phyloP scores from a whole-genome alignment of 768 basidiomycete species.

The Serendipita vermifera region DNA sequence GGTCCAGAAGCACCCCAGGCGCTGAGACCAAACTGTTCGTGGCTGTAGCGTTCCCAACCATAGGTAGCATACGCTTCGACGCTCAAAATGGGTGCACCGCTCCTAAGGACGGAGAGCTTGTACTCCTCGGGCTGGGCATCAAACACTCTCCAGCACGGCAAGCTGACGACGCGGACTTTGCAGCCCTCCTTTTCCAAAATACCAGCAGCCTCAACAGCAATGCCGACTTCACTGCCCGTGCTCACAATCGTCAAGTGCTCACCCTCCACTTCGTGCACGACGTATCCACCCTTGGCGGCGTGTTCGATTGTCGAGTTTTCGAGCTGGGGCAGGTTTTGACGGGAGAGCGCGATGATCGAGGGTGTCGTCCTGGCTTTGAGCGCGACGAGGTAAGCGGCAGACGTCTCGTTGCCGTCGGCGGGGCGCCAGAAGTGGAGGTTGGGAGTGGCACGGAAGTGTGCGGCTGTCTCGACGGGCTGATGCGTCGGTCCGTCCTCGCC shows the following conservation, averaged over 20 bases:
- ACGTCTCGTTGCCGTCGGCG: slow-evolving; percentile 95
- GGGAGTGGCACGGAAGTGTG: slow-evolving; percentile 76
- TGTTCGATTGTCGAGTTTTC: slow-evolving; percentile 76
- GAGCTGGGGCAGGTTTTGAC: slow-evolving; percentile 88
- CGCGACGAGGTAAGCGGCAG: slow-evolving; percentile 75
- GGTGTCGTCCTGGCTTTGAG: slow-evolving; percentile 64
- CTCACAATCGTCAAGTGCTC: slow-evolving; percentile 85
- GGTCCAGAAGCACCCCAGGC: slow-evolving; percentile 86
- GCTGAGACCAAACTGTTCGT: slow-evolving; percentile 69
- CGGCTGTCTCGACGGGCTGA: slow-evolving; percentile 84
- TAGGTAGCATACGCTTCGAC: slow-evolving; percentile 73
- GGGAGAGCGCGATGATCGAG: slow-evolving; percentile 69
- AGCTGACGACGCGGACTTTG: slow-evolving; percentile 69
- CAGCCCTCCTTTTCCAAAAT: slow-evolving; percentile 64
- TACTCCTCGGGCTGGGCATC: slow-evolving; percentile 72
- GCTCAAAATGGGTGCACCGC: slow-evolving; percentile 79
- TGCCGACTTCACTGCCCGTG: slow-evolving; percentile 77
- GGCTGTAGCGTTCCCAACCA: slow-evolving; percentile 84
- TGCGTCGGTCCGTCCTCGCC: slow-evolving; percentile 95
- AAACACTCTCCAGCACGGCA: slow-evolving; percentile 85
- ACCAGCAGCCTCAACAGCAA: slow-evolving; percentile 76
- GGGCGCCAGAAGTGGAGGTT: slow-evolving; percentile 90
- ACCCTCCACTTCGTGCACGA: slow-evolving; percentile 62
- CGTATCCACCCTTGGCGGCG: slow-evolving; percentile 77
- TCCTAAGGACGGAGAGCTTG: slow-evolving; percentile 69